phyloP scores from a whole-genome alignment of 306 rosid genomes.

The Pterocarpus macrocarpus region DNA sequence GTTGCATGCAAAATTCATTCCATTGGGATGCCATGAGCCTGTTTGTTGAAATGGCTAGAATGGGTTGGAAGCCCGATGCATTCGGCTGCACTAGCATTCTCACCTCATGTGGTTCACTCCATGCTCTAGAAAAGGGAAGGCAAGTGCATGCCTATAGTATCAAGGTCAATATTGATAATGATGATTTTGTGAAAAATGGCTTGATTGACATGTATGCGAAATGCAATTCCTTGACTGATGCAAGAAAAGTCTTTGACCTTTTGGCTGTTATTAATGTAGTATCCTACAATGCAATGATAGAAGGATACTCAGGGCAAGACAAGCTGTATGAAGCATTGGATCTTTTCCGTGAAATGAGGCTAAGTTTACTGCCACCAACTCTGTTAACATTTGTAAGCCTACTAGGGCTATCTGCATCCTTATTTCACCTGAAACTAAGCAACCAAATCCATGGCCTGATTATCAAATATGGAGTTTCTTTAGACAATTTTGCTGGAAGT shows the following conservation, averaged over 20 bases:
- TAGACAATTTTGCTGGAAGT: constrained; percentile 82
- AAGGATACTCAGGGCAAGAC: constrained; percentile 79
- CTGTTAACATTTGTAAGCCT: constrained; percentile 86
- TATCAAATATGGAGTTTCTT: constrained; percentile 70
- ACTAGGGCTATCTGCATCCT: constrained; percentile 79
- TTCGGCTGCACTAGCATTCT: constrained; percentile 85
- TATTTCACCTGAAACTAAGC: constrained; percentile 65
- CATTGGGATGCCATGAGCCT: constrained; percentile 71
- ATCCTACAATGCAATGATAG: constrained; percentile 93
- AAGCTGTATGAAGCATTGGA: constrained; percentile 68
- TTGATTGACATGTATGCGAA: constrained; percentile 93
- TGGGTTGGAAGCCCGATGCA: constrained; percentile 75
- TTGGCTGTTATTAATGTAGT: constrained; percentile 65
- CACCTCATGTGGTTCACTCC: constrained; percentile 83
- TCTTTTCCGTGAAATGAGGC: constrained; percentile 74
- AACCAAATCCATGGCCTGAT: constrained; percentile 78
- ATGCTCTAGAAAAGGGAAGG: constrained; percentile 70
- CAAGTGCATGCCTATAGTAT: constrained; percentile 79
- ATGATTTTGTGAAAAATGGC: constrained; percentile 81
- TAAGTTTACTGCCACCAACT: constrained; percentile 61
- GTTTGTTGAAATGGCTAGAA: constrained; percentile 69
- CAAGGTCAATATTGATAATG: constrained; percentile 71
- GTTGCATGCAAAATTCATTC: constrained; percentile 87
- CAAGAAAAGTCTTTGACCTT: constrained; percentile 71
- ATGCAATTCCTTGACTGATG: constrained; percentile 73